Evolutionary conservation across 2,329 filamentous ascomycete genomes (phyloP).

Genomic region (Penicillium sp.): DNA sequence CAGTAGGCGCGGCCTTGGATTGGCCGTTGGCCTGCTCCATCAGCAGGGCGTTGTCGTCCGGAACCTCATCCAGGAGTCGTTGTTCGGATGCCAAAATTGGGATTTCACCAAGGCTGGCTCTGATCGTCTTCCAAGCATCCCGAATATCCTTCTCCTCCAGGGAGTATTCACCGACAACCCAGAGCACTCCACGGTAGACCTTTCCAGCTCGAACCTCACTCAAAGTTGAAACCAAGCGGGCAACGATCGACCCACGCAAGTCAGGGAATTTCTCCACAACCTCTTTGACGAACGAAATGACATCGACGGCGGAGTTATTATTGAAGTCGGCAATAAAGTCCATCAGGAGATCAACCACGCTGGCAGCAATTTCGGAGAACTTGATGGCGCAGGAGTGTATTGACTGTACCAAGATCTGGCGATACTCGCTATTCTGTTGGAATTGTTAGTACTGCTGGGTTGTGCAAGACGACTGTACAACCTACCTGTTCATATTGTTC

Average conservation of each 20-base stretch:
- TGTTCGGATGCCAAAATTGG: slow-evolving; percentile 95
- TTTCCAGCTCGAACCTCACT: slow-evolving; percentile 94
- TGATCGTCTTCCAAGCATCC: slow-evolving; percentile 94
- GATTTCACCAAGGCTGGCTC: slow-evolving; percentile 91
- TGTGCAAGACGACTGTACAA: background rate
- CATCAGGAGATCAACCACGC: slow-evolving; percentile 95
- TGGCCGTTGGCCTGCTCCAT: slow-evolving; percentile 76
- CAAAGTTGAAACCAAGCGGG: slow-evolving; percentile 82
- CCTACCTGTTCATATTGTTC: slow-evolving; percentile 90
- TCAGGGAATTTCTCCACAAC: slow-evolving; percentile 97
- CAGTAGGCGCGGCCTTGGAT: slow-evolving; percentile 73
- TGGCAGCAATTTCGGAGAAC: slow-evolving; percentile 96
- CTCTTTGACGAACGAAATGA: slow-evolving; percentile 98
- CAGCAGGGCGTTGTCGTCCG: slow-evolving; percentile 64
- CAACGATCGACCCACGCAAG: slow-evolving; percentile 80
- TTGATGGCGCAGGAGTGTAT: slow-evolving; percentile 99
- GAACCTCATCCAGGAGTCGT: slow-evolving; percentile 78
- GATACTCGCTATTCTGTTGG: slow-evolving; percentile 76
- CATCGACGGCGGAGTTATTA: slow-evolving; percentile 92
- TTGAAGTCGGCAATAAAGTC: slow-evolving; percentile 99
- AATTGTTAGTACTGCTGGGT: slow-evolving; percentile 18
- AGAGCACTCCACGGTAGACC: slow-evolving; percentile 92
- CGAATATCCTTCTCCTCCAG: slow-evolving; percentile 90
- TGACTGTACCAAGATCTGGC: slow-evolving; percentile 89
- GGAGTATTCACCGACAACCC: slow-evolving; percentile 98